These are phyloP conservation scores for Talaromyces sp. DNA, from an alignment of 2,329 filamentous ascomycete genomes.

Conservation along the genomic window DNA sequence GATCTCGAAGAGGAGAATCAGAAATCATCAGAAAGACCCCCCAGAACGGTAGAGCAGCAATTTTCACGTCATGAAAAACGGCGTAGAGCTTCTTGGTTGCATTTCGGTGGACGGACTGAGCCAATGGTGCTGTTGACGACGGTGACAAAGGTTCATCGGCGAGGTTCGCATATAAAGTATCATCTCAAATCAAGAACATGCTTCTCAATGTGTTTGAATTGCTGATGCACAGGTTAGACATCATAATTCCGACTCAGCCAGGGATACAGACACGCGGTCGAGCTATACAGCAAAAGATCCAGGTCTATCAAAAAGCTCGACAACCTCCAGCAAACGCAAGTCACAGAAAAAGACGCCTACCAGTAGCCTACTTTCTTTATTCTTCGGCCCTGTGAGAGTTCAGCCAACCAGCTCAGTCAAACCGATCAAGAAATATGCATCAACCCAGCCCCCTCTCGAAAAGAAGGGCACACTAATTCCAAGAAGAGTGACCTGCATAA, in stretches of 20 bases:
- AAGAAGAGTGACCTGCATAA: constrained; percentile 65
- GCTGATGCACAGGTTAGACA: background rate
- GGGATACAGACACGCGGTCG: background rate
- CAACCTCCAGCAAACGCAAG: background rate
- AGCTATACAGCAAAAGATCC: background rate
- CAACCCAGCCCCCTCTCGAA: background rate
- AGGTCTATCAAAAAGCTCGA: background rate
- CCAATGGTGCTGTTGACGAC: background rate
- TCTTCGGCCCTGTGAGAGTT: background rate
- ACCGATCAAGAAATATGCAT: background rate
- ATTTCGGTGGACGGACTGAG: background rate
- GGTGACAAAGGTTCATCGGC: background rate
- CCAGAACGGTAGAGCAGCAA: background rate
- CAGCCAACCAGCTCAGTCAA: background rate
- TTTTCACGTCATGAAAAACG: background rate
- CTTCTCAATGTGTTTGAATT: background rate
- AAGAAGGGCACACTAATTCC: background rate
- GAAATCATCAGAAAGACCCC: background rate
- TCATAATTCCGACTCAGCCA: background rate
- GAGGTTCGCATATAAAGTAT: background rate
- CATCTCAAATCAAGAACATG: background rate
- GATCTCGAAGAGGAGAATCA: background rate
- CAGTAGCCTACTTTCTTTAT: constrained; percentile 2
- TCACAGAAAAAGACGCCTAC: background rate
- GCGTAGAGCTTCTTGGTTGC: background rate